Percentiles rank a stretch among this genome's conserved stretches.
phyloP scores from a whole-genome alignment of 441 rosid species.

The Eutrema salsugineum region DNA sequence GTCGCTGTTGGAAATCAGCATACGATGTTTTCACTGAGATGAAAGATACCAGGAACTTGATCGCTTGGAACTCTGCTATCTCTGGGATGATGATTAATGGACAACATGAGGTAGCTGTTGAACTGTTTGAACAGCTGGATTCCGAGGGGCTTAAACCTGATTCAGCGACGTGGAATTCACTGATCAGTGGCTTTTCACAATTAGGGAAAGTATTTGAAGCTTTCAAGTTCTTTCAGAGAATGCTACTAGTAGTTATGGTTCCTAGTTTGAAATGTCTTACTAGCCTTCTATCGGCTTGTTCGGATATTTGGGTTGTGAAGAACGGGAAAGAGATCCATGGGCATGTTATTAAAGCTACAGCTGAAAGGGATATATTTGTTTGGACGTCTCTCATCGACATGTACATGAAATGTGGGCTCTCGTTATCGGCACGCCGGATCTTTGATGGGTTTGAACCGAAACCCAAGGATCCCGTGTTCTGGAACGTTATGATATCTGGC shows the following conservation, averaged over 20 bases:
- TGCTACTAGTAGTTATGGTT: constrained; percentile 39
- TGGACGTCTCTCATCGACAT: constrained; percentile 57
- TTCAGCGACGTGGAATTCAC: constrained; percentile 70
- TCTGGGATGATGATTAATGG: constrained; percentile 58
- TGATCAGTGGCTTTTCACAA: constrained; percentile 62
- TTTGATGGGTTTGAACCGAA: constrained; percentile 47
- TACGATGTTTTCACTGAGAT: constrained; percentile 43
- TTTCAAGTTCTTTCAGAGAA: constrained; percentile 51
- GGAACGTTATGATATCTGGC: constrained; percentile 75
- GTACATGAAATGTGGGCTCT: constrained; percentile 68
- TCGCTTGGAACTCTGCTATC: constrained; percentile 63
- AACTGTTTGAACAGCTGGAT: constrained; percentile 46
- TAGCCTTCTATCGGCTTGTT: constrained; percentile 64
- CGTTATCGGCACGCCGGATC: constrained; percentile 40
- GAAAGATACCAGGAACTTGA: constrained; percentile 42
- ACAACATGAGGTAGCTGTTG: constrained; percentile 43
- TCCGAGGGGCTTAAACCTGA: constrained; percentile 55
- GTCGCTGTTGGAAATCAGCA: constrained; percentile 47
- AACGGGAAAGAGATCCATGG: constrained; percentile 63
- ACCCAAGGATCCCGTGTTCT: constrained; percentile 61
- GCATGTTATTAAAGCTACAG: constrained; percentile 39
- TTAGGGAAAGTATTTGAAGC: constrained; percentile 50
- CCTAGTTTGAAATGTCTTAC: constrained; percentile 60
- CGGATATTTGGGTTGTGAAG: constrained; percentile 44
- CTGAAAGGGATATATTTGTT: constrained; percentile 39